A percentile compares a stretch with the other conserved stretches of the same genome.
phyloP scores from a whole-genome alignment of 2,329 filamentous ascomycete species.

The Colletotrichum sp. region DNA sequence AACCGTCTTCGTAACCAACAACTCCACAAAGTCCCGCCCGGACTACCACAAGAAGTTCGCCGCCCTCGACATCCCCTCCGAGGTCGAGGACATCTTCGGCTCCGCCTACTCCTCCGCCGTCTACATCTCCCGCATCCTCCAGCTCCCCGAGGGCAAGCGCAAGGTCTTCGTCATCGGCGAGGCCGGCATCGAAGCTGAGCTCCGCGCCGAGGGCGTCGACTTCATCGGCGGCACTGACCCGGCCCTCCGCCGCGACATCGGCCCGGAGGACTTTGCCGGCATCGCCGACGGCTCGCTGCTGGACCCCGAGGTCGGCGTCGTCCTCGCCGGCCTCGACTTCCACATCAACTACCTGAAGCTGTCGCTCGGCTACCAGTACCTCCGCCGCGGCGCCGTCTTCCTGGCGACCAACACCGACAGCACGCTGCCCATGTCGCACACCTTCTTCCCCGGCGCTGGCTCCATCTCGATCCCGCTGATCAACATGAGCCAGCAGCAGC shows the following conservation, averaged over 20 bases:
- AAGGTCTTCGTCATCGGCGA: conserved; percentile 97
- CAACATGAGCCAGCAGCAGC: conserved; percentile 72
- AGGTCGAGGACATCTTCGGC: conserved; percentile 91
- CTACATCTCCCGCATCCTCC: conserved; percentile 93
- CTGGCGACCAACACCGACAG: conserved; percentile 94
- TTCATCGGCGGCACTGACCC: conserved; percentile 90
- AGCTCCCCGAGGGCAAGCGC: conserved; percentile 77
- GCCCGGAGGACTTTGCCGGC: conserved; percentile 77
- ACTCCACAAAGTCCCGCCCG: conserved; percentile 92
- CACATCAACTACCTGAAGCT: conserved; percentile 96
- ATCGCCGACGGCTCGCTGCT: conserved; percentile 78
- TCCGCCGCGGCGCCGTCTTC: conserved; percentile 81
- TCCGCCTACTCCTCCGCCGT: conserved; percentile 94
- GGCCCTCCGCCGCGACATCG: conserved; percentile 76
- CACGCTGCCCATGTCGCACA: conserved; percentile 80
- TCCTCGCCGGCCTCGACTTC: conserved; percentile 90
- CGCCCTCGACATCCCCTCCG: conserved; percentile 77
- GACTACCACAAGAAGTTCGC: conserved; percentile 95
- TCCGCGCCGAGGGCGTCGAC: conserved; percentile 77
- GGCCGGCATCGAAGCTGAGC: conserved; percentile 87
- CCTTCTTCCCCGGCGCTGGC: conserved; percentile 91
- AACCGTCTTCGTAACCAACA: conserved; percentile 97
- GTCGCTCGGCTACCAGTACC: conserved; percentile 83
- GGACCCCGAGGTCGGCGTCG: conserved; percentile 87
- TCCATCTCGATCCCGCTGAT: conserved; percentile 79